Percentiles rank a stretch among this genome's conserved stretches.
Conservation (phyloP, 495 filamentous ascomycete genomes). For the Pseudevernia furfuracea region DNA sequence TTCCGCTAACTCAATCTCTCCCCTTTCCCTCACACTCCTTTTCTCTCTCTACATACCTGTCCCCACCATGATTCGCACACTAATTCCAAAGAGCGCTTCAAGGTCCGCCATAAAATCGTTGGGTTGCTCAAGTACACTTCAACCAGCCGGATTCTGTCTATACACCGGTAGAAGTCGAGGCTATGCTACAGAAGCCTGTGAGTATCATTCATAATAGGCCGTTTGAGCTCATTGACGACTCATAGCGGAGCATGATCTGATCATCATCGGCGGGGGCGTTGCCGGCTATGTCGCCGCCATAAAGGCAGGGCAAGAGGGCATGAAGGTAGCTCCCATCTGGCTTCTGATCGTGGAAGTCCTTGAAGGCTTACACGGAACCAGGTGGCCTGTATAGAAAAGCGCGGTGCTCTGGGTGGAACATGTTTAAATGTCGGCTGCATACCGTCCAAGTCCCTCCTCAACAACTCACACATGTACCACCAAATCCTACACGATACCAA, state of each 20-base stretch:
- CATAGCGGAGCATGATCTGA: conserved; percentile 77
- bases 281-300: conserved; percentile 98
- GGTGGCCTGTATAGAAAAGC: conserved; percentile 98
- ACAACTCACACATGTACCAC: conserved; percentile 99
- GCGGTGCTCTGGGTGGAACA: conserved; percentile 87
- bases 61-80: conserved; percentile 61
- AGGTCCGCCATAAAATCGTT: conserved; percentile 53
- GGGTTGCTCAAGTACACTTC: conserved; percentile 36
- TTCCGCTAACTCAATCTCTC: background rate
- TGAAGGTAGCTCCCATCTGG: conserved; percentile 58
- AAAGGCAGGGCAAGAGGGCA: conserved; percentile 94
- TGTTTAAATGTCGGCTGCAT: conserved; percentile 99
- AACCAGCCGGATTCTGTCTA: conserved; percentile 50
- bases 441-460: conserved; percentile 96
- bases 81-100: conserved; percentile 58
- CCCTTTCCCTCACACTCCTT: background rate
- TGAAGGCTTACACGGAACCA: conserved; percentile 32
- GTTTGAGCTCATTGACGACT: conserved; percentile 5
- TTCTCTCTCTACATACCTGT: conserved; percentile 21
- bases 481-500: conserved; percentile 95
- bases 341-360: background rate
- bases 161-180: conserved; percentile 56
- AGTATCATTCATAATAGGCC: conserved; percentile 27
- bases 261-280: conserved; percentile 95
- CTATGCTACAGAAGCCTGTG: conserved; percentile 77